Conservation (phyloP, 148 eudicot genomes). For the Silene latifolia region DNA sequence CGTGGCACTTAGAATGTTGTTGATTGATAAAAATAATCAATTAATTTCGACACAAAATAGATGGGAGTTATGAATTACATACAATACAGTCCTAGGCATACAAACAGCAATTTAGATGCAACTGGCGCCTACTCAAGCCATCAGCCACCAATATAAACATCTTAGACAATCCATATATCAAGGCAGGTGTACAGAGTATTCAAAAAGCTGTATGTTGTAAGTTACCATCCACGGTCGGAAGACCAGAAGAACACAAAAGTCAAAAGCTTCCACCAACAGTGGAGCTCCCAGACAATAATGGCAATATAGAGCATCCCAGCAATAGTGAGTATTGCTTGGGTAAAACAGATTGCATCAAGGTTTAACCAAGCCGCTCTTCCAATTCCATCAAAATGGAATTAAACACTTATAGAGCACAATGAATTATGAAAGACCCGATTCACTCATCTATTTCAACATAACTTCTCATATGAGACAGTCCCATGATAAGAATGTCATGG, state of each 20-base stretch:
- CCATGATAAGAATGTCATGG: too few relatives aligned
- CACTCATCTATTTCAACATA: too few relatives aligned
- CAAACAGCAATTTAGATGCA: not conserved
- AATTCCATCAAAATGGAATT: conserved; percentile 6
- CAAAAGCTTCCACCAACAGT: not conserved
- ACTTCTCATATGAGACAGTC: too few relatives aligned
- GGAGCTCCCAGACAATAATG: conserved; percentile 3
- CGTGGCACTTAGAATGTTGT: too few relatives aligned
- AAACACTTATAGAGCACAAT: too few relatives aligned
- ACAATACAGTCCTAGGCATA: not conserved
- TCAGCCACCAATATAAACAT: not conserved
- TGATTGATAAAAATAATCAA: too few relatives aligned
- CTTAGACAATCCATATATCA: not conserved
- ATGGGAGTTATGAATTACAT: not conserved
- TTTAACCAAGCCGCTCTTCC: not conserved
- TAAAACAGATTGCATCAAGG: not conserved
- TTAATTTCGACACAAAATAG: not conserved
- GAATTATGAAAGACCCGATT: too few relatives aligned
- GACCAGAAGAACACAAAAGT: not conserved
- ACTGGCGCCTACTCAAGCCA: conserved; percentile 2
- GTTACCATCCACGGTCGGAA: not conserved
- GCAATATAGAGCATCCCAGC: too few relatives aligned
- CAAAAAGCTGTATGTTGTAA: not conserved
- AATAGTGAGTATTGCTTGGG: not conserved
- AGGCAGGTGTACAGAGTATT: not conserved